Base-by-base conservation (phyloP, 2,329 filamentous ascomycete species). In the Neobulgaria alba region DNA sequence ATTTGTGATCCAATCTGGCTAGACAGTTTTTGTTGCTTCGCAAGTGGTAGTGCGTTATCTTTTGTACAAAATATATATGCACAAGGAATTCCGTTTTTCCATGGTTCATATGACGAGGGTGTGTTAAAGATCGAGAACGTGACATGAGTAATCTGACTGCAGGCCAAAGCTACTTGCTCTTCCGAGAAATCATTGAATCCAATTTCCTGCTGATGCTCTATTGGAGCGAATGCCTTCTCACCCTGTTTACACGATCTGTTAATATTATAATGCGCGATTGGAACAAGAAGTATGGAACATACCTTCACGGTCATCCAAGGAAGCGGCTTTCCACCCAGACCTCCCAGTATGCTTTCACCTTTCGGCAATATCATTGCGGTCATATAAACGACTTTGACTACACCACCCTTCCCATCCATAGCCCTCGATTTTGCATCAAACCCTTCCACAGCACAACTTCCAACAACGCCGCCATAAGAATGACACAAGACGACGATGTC, bases 401-500 rank as follows among this genome's bases (percentile, higher is more conserved):
- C 39, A 10, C 48, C 48, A 4, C 50, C 48, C 31, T 46, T 47
- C 3, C 50, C 50, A 3, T 14, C 18, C 18, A 21, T 40, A 16
- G 18, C 19, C 10, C 43, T 33, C 29, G 38, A 17, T 1, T 17
- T 19, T 8, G 39, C 9, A 21, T 35, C 42, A 8, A 46, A 30
- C 4, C 36, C 48, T 16, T 50, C 40, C 5, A 44, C 43, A n/a
- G 51, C 46, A 29, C 40, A 40, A 14, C 38, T 40, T 3, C 53
- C 57, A 2, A 64, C 49, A 0, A 63, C 54, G 5, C 63, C 64
- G 4, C 61, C 57, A 53, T 64, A 67, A 12, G 61, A 64, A 36
- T 68, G 64, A 9, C 57, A 52, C 7, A 64, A 40, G 4, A 66
- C 47, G 1, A 67, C 41, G 3, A 67, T 56, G n/a, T 66, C 58